Percentiles rank a stretch among this genome's conserved stretches.
These are phyloP conservation scores for Sporothrix schenckii DNA, from an alignment of 2,329 filamentous ascomycete genomes.

Conservation along the genomic window DNA sequence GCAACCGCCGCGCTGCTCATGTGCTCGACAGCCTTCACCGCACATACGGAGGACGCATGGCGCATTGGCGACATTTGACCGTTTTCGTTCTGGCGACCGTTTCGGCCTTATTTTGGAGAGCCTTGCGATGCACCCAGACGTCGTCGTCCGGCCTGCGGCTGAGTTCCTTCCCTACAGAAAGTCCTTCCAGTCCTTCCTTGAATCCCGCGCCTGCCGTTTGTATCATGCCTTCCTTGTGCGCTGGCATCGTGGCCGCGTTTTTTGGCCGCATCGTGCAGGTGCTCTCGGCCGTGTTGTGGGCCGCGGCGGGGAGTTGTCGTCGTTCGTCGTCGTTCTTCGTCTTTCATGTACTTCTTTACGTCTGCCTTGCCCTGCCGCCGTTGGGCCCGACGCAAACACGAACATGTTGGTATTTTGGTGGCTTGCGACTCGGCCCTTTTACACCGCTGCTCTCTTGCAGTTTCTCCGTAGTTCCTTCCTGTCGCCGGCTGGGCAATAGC, in stretches of 20 bases:
- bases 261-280: conserved; percentile 25
- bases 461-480: conserved; percentile 2
- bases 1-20: neutral
- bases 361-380: conserved; percentile 5
- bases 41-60: neutral
- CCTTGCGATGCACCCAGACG: no score
- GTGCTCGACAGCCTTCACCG: conserved; percentile 6
- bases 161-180: conserved; percentile 17
- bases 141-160: conserved; percentile 2
- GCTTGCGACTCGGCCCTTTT: conserved; percentile 21
- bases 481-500: neutral
- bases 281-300: conserved; percentile 15
- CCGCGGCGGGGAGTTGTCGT: neutral
- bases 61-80: neutral
- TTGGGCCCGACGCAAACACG: conserved; percentile 5
- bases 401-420: neutral
- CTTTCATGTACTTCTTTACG: neutral
- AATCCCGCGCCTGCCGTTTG: conserved; percentile 20
- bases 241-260: conserved; percentile 24
- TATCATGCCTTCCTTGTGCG: conserved; percentile 9
- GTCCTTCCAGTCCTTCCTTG: conserved; percentile 1
- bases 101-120: neutral
- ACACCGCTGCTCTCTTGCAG: conserved; percentile 7
- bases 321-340: neutral
- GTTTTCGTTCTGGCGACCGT: conserved; percentile 10